A percentile compares a stretch with the other conserved stretches of the same genome.
Conservation (phyloP, 352 stramenopile genomes). For the Globisporangium acanthophoron region DNA sequence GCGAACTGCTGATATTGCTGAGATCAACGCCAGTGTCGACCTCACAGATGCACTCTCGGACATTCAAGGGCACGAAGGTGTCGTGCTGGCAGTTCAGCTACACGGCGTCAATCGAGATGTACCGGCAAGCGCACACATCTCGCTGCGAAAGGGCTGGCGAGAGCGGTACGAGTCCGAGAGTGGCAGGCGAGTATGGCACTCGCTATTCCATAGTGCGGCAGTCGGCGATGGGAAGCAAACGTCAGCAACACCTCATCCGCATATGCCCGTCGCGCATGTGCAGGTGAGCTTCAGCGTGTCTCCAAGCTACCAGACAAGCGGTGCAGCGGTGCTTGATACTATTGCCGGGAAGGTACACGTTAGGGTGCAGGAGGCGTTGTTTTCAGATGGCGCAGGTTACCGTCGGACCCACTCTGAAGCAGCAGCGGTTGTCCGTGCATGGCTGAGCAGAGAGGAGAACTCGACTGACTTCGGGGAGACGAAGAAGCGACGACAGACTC, state of each 20-base stretch:
- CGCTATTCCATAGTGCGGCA: neutral
- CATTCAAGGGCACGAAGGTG: slow-evolving; percentile 2
- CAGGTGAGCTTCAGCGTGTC: slow-evolving; percentile 8
- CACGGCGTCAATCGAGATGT: slow-evolving; percentile 14
- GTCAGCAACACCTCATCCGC: no score
- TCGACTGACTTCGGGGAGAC: neutral
- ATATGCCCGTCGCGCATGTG: neutral
- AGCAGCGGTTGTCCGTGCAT: slow-evolving; percentile 12
- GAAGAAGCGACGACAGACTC: slow-evolving; percentile 5
- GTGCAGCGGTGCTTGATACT: neutral
- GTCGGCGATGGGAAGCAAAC: no score
- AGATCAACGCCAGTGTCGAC: slow-evolving; percentile 17
- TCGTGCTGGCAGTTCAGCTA: slow-evolving; percentile 20
- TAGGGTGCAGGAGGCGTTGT: neutral
- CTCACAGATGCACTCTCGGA: slow-evolving; percentile 12
- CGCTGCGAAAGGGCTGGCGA: slow-evolving; percentile 26
- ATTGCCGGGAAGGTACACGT: slow-evolving; percentile 5
- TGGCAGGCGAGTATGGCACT: slow-evolving; percentile 4
- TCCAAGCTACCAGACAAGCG: neutral
- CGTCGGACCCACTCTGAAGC: slow-evolving; percentile 2
- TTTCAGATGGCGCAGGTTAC: neutral
- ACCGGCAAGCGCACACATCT: slow-evolving; percentile 22
- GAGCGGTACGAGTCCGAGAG: slow-evolving; percentile 2
- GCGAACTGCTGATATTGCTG: neutral
- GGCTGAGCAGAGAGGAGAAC: neutral